These are phyloP conservation scores for Capsicum rhomboideum DNA, from an alignment of 257 asterid genomes.

Conservation along the genomic window DNA sequence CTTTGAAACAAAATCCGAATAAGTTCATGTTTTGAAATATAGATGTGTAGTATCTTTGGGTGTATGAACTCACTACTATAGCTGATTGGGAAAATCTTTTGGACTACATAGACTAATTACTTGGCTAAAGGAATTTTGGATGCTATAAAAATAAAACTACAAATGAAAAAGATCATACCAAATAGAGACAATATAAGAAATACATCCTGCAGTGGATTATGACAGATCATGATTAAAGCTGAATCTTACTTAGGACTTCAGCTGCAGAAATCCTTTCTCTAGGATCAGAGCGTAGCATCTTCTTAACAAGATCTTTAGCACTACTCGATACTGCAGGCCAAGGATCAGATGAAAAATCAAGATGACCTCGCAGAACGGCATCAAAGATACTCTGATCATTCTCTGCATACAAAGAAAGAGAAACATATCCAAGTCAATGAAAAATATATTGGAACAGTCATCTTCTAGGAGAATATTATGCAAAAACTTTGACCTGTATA, in stretches of 20 bases:
- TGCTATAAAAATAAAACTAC: not conserved
- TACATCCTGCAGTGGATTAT: not conserved
- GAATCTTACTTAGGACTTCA: slow-evolving; percentile 69
- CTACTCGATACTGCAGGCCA: slow-evolving; percentile 97
- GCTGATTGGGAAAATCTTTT: not conserved
- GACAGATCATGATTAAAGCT: not conserved
- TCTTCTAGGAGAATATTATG: not conserved
- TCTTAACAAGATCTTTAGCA: slow-evolving; percentile 93
- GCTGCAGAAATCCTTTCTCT: slow-evolving; percentile 57
- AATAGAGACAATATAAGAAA: not conserved
- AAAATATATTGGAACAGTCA: not conserved
- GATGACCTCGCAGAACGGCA: slow-evolving; percentile 58
- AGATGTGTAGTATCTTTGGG: not conserved
- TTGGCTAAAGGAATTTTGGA: not conserved
- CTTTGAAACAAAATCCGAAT: not conserved
- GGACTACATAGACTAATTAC: not conserved
- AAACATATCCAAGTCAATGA: not conserved
- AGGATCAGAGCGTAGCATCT: slow-evolving; percentile 87
- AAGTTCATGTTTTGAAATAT: not conserved
- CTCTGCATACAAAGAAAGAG: slow-evolving; percentile 39
- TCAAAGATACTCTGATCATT: slow-evolving; percentile 83
- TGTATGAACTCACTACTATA: not conserved
- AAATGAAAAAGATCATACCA: not conserved
- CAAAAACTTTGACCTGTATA: not conserved
- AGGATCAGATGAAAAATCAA: slow-evolving; percentile 26